phyloP scores from a whole-genome alignment of 2,329 filamentous ascomycete species.

The Corynespora cassiicola region DNA sequence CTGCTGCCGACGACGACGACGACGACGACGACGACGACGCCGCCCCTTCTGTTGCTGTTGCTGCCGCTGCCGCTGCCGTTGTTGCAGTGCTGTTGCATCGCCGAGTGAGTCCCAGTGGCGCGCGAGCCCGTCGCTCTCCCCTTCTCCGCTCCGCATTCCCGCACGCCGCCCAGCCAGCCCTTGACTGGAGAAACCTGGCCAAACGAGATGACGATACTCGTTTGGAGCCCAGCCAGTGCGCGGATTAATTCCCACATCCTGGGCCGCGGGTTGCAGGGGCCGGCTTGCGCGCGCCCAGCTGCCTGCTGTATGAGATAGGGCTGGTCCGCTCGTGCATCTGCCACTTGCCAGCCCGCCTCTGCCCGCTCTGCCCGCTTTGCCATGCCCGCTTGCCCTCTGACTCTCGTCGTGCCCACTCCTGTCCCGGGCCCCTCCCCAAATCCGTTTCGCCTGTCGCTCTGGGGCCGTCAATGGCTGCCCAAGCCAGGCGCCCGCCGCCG shows the following conservation, averaged over 20 bases:
- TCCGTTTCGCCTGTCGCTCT: conserved; percentile 2
- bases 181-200: conserved; percentile 2
- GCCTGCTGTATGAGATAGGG: conserved; percentile 37
- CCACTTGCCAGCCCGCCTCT: conserved; percentile 23
- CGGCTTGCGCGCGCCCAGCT: conserved; percentile 17
- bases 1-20: no score
- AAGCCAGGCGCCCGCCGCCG: conserved; percentile 8
- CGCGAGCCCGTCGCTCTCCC: no score
- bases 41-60: not conserved
- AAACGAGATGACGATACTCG: conserved; percentile 13
- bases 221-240: conserved; percentile 6
- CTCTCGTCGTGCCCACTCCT: not conserved
- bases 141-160: conserved; percentile 10
- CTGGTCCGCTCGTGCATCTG: conserved; percentile 40
- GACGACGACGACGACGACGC: no score
- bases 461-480: conserved; percentile 7
- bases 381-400: not conserved
- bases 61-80: no score
- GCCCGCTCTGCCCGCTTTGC: conserved; percentile 18
- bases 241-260: conserved; percentile 23
- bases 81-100: no score
- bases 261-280: conserved; percentile 24
- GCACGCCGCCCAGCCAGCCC: conserved; percentile 13
- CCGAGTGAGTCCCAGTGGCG: no score
- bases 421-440: conserved; percentile 2